Evolutionary conservation across 495 filamentous ascomycete genomes (phyloP), one percentile per base, ranked within the genome.

Genomic region (Tuber aestivum): DNA sequence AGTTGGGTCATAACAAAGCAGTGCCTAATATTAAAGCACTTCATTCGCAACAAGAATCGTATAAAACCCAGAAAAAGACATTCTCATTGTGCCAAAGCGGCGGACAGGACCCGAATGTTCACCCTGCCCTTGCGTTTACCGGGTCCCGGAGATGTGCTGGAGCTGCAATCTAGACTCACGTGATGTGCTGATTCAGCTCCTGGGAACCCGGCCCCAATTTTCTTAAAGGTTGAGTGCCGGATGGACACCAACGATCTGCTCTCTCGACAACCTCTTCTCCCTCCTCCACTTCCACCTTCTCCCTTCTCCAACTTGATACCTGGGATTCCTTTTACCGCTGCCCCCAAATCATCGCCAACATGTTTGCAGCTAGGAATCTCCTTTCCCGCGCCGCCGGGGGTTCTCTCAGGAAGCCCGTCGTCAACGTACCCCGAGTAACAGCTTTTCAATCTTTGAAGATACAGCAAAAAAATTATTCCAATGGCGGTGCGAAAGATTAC

Each of bases 401-500:
- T 74, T 56, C 81, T 65, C 65, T 70, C 68, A 76, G 74, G 48
- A 78, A 61, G 48, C 61, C 78, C 35, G 75, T 77, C 56, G 73
- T 77, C 83, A 83, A 78, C 77, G 79, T 84, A 79, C 79, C 83
- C 74, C 83, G 85, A 76, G 83, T 84, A 75, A 83, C 84, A 70
- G 77, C 85, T 75, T 70, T 84, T 45, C 79, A 81, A 74, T 79
- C 85, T 74, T 86, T 89, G 83, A 85, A 83, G 81, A 84, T 87
- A 78, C 87, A 88, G 80, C 82, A 85, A 75, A 87, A 86, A 81
- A 92, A 92, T 65, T 84, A 86, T 76, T 70, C 77, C 41, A 82
- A 75, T 35, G 48, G 80, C 18, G 77, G 80, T 37, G 74, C 77
- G 42, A 97, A 97, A 87, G 93, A 99, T 82, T 93, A 97, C 85